Evolutionary conservation across 2,329 filamentous ascomycete species (phyloP).

Genomic region (Trichoderma arundinaceum): DNA sequence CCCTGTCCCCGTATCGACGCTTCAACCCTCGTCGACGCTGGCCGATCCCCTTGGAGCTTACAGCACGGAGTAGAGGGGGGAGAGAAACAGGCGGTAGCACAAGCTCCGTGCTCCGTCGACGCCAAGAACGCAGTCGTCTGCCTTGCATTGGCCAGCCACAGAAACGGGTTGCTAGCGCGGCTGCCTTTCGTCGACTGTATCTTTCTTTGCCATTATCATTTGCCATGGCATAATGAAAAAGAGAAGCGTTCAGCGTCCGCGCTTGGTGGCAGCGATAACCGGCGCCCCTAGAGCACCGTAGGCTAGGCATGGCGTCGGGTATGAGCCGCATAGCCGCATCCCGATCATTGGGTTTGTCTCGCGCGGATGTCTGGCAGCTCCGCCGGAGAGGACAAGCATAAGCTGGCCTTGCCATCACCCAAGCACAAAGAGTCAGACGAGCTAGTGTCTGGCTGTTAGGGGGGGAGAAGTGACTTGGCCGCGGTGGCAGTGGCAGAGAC

Average conservation of each 20-base stretch:
- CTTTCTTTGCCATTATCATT: background rate
- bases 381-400: background rate
- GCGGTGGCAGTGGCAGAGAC: no score
- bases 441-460: no score
- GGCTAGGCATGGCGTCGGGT: background rate
- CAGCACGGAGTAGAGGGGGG: no score
- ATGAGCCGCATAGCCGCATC: constrained; percentile 17
- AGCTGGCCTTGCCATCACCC: no score
- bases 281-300: background rate
- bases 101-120: constrained; percentile 5
- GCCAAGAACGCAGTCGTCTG: background rate
- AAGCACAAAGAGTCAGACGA: no score
- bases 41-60: no score
- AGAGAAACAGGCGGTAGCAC: background rate
- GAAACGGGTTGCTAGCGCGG: background rate
- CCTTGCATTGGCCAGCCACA: constrained; percentile 5
- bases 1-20: background rate
- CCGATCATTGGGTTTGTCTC: constrained; percentile 4
- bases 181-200: background rate
- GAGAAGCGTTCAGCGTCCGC: background rate
- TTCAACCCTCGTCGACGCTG: no score
- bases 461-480: no score
- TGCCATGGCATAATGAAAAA: background rate
- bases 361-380: constrained; percentile 7
- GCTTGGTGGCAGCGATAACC: background rate